Evolutionary conservation across 2,329 filamentous ascomycete species (phyloP).

Genomic region (Torrubiellomyces zombiae): DNA sequence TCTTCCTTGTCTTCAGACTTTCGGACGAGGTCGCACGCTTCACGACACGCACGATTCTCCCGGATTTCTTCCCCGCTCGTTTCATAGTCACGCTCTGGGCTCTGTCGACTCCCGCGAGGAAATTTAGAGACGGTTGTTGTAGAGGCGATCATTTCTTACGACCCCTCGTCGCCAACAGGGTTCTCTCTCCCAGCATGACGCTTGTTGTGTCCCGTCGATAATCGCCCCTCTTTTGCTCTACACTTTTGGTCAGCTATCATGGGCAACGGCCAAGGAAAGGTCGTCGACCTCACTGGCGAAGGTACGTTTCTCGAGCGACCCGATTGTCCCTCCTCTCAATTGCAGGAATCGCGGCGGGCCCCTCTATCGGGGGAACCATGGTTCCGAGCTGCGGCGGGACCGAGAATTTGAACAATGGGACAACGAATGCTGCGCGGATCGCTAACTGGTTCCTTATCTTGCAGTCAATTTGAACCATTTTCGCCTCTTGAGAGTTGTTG

Average conservation of each 20-base stretch:
- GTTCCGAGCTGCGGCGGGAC: neutral
- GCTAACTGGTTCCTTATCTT: conserved; percentile 2
- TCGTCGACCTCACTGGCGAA: conserved; percentile 82
- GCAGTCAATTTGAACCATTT: conserved; percentile 96
- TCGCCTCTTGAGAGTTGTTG: conserved; percentile 82
- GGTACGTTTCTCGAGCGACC: conserved; percentile 32
- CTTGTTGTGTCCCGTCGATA: conserved; percentile 9
- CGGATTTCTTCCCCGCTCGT: no score
- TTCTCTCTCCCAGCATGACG: conserved; percentile 10
- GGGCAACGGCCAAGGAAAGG: conserved; percentile 93
- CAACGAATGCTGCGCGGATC: neutral
- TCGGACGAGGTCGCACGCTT: no score
- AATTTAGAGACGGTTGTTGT: no score
- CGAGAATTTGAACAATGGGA: no score
- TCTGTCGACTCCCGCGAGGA: no score
- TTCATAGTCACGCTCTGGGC: no score
- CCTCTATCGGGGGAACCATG: no score
- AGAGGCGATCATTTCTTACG: no score
- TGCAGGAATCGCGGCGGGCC: no score
- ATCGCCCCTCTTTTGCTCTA: conserved; percentile 8
- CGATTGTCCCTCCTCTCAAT: neutral
- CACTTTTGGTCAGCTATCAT: conserved; percentile 42
- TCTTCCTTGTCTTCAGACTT: no score
- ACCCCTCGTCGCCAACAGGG: conserved; percentile 2
- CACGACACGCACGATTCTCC: no score